Evolutionary conservation across 2,329 filamentous ascomycete species (phyloP).

Genomic region (Fusarium virguliforme): DNA sequence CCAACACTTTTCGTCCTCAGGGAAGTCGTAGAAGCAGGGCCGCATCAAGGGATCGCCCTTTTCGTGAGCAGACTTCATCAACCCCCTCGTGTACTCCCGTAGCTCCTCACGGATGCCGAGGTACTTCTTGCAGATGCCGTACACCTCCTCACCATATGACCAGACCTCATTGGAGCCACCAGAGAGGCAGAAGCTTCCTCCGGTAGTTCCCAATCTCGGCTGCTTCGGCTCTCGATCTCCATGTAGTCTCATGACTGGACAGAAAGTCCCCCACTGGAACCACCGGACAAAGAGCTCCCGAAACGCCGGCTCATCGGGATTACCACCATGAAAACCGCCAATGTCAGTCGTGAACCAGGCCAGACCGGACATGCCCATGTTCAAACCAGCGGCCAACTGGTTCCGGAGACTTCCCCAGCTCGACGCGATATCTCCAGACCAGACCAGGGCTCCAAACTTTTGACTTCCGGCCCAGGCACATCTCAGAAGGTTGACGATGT

Average conservation of each 20-base stretch:
- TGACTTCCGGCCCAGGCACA: constrained; percentile 71
- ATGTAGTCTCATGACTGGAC: constrained; percentile 78
- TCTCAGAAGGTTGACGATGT: constrained; percentile 70
- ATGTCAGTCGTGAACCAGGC: constrained; percentile 82
- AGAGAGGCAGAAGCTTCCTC: constrained; percentile 61
- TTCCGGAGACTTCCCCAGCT: constrained; percentile 73
- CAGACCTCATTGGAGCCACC: constrained; percentile 76
- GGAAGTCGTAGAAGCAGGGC: constrained; percentile 76
- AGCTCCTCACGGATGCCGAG: constrained; percentile 72
- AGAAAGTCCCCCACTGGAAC: constrained; percentile 80
- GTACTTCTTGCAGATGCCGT: constrained; percentile 73
- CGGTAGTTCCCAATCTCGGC: constrained; percentile 54
- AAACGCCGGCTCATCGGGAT: constrained; percentile 69
- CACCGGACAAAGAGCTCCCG: constrained; percentile 76
- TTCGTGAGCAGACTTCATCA: constrained; percentile 74
- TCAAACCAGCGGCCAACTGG: constrained; percentile 75
- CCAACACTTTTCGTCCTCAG: constrained; percentile 69
- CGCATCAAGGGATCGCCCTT: constrained; percentile 75
- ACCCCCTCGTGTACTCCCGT: constrained; percentile 69
- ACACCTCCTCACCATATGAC: constrained; percentile 75
- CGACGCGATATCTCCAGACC: constrained; percentile 78
- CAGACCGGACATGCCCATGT: constrained; percentile 76
- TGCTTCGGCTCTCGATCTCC: constrained; percentile 74
- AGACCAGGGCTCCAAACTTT: constrained; percentile 76
- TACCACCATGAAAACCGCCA: constrained; percentile 78